Evolutionary conservation across 306 rosid species (phyloP).

Genomic region (Hippophae rhamnoides): DNA sequence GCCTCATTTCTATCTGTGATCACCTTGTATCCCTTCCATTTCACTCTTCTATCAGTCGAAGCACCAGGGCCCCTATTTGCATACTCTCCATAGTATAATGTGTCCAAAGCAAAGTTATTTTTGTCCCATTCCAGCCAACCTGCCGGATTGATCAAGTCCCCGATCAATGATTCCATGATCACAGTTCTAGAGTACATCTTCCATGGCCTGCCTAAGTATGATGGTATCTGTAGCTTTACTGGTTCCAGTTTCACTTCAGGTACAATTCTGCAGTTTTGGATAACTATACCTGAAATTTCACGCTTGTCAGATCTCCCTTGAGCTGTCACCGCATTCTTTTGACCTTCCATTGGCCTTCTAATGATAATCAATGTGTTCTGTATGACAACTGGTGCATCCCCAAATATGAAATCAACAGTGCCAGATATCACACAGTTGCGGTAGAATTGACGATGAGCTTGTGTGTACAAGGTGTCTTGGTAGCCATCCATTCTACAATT

Average conservation of each 20-base stretch:
- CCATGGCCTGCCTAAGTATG: slow-evolving; percentile 29
- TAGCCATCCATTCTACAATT: slow-evolving; percentile 19
- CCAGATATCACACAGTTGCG: slow-evolving; percentile 19
- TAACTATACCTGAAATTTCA: slow-evolving; percentile 14
- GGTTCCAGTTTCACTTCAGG: slow-evolving; percentile 9
- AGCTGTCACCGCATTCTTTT: slow-evolving; percentile 18
- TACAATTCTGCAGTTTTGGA: slow-evolving; percentile 29
- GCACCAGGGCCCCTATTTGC: slow-evolving; percentile 23
- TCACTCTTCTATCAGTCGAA: slow-evolving; percentile 11
- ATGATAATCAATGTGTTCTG: slow-evolving; percentile 17
- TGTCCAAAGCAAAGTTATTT: slow-evolving; percentile 9
- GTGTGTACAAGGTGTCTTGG: slow-evolving; percentile 23
- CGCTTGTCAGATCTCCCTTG: slow-evolving; percentile 15
- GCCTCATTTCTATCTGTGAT: slow-evolving; percentile 22
- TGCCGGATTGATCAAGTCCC: slow-evolving; percentile 26
- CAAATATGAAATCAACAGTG: slow-evolving; percentile 24
- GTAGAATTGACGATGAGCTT: slow-evolving; percentile 18
- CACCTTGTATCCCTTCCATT: slow-evolving; percentile 25
- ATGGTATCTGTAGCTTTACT: not conserved
- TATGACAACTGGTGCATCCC: slow-evolving; percentile 13
- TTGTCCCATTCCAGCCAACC: slow-evolving; percentile 26
- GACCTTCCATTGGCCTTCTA: slow-evolving; percentile 9
- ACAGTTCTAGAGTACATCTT: slow-evolving; percentile 22
- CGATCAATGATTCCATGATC: slow-evolving; percentile 17
- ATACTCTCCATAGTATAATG: slow-evolving; percentile 19